A percentile compares a stretch with the other conserved stretches of the same genome.
Conservation (phyloP, 495 filamentous ascomycete species). For the Xylaria cubensis region DNA sequence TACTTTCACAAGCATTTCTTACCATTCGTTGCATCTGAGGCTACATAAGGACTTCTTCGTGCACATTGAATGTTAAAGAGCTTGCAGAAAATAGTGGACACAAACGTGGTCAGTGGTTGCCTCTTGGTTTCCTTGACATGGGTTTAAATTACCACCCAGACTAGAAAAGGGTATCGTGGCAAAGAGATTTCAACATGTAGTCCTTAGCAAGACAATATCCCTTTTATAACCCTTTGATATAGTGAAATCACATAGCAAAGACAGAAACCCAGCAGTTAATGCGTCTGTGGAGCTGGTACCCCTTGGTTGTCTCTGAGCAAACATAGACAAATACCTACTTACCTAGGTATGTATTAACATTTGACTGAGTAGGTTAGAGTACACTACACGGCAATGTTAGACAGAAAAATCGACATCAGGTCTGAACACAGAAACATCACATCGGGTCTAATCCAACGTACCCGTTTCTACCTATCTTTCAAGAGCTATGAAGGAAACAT, state of each 20-base stretch:
- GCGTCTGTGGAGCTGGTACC: neutral
- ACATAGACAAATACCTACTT: neutral
- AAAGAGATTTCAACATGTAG: neutral
- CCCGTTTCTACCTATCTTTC: too few species aligned
- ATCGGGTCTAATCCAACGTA: too few species aligned
- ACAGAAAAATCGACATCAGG: too few species aligned
- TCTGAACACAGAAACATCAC: too few species aligned
- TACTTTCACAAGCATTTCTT: neutral
- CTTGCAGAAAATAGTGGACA: slow-evolving; percentile 29
- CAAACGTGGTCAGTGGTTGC: neutral
- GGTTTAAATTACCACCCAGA: slow-evolving; percentile 8
- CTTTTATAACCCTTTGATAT: neutral
- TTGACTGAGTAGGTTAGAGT: too few species aligned
- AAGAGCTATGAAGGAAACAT: too few species aligned
- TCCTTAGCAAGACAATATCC: neutral
- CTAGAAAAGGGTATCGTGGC: neutral
- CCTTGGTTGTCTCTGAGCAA: neutral
- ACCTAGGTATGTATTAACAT: too few species aligned
- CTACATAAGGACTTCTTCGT: neutral
- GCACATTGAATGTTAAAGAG: slow-evolving; percentile 16
- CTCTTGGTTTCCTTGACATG: slow-evolving; percentile 11
- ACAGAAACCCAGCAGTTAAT: neutral
- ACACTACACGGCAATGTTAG: too few species aligned
- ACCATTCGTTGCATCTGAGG: neutral
- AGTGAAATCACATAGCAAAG: slow-evolving; percentile 3